phyloP scores from a whole-genome alignment of 2,329 filamentous ascomycete genomes.

The Ascochyta rabiei region DNA sequence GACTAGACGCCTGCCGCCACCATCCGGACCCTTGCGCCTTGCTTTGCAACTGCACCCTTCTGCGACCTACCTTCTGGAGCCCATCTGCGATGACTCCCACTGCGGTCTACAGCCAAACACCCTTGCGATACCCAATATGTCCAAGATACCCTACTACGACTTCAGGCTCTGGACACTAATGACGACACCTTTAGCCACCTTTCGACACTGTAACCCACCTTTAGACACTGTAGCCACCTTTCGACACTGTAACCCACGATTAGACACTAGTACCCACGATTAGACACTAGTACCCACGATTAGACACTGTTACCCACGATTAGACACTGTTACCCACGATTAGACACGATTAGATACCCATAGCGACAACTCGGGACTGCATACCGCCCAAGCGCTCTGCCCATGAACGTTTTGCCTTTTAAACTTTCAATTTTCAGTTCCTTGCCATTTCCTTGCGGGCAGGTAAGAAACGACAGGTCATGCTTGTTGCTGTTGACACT shows the following conservation, averaged over 20 bases:
- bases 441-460: constrained; percentile 10
- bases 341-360: too few relatives aligned
- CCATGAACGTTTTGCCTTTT: too few relatives aligned
- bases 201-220: too few relatives aligned
- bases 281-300: too few relatives aligned
- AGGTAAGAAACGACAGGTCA: constrained; percentile 27
- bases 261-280: too few relatives aligned
- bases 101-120: neutral
- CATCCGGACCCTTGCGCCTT: constrained; percentile 12
- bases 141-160: constrained; percentile 12
- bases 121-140: constrained; percentile 5
- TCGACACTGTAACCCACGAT: too few relatives aligned
- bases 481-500: constrained; percentile 27
- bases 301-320: too few relatives aligned
- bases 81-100: constrained; percentile 1
- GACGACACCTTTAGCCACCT: neutral
- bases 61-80: constrained; percentile 18
- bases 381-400: constrained; percentile 18
- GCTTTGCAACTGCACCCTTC: constrained; percentile 22
- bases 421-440: neutral
- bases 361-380: constrained; percentile 24
- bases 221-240: too few relatives aligned
- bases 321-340: too few relatives aligned
- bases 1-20: constrained; percentile 1
- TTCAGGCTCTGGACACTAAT: constrained; percentile 2